Conservation (phyloP, 1,139 yeast genomes). For the Hyphopichia buzzinii region DNA sequence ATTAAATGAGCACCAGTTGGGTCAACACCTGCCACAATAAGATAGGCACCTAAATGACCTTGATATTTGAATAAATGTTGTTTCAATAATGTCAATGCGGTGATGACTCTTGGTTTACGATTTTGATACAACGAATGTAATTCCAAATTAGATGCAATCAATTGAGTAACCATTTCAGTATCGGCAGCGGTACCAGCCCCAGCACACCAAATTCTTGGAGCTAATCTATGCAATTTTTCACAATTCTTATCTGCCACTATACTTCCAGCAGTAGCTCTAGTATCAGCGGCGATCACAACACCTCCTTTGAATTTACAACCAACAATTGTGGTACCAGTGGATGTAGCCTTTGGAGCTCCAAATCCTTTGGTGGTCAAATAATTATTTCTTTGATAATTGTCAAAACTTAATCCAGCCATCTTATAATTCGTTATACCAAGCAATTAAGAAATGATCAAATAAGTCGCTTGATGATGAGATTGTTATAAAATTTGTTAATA, state of each 20-base stretch:
- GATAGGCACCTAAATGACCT: conserved; percentile 94
- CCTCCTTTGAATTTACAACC: conserved; percentile 92
- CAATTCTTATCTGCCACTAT: conserved; percentile 98
- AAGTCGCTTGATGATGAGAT: too few relatives aligned
- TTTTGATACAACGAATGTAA: conserved; percentile 80
- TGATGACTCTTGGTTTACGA: conserved; percentile 88
- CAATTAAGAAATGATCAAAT: too few relatives aligned
- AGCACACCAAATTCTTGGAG: conserved; percentile 98
- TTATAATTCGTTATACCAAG: background rate
- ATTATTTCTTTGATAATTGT: conserved; percentile 86
- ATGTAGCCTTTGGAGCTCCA: conserved; percentile 81
- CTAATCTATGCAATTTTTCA: conserved; percentile 87
- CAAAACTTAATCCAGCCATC: conserved; percentile 92
- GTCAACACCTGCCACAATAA: conserved; percentile 95
- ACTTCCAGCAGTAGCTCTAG: conserved; percentile 94
- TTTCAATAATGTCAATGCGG: conserved; percentile 88
- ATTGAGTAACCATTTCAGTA: conserved; percentile 93
- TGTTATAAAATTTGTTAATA: too few relatives aligned
- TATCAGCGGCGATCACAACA: conserved; percentile 97
- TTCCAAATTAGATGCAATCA: conserved; percentile 87
- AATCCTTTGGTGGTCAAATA: conserved; percentile 69
- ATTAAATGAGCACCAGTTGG: conserved; percentile 94
- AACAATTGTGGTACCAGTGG: conserved; percentile 98
- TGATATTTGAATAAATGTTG: conserved; percentile 96
- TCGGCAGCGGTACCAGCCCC: conserved; percentile 99